Percentiles rank a stretch among this genome's conserved stretches.
Evolutionary conservation across 805 yeast species (phyloP).

Genomic region (Tetrapisispora fleetii): DNA sequence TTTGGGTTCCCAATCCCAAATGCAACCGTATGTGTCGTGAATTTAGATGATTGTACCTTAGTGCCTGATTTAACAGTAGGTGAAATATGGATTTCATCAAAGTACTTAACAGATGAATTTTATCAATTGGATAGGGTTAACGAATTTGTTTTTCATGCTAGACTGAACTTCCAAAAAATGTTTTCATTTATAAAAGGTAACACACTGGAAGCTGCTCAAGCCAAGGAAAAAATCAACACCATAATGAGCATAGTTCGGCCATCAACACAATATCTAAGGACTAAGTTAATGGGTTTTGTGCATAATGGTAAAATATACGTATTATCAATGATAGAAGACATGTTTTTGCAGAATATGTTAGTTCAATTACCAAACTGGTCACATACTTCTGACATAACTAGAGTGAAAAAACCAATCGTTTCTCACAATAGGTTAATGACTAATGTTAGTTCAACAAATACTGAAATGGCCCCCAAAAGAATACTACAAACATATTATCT

Average conservation of each 20-base stretch:
- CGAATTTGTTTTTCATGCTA: constrained; percentile 29
- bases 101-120: constrained; percentile 58
- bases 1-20: constrained; percentile 94
- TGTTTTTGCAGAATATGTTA: constrained; percentile 55
- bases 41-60: constrained; percentile 77
- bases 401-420: constrained; percentile 6
- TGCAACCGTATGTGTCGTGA: constrained; percentile 85
- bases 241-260: constrained; percentile 24
- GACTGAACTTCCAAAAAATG: constrained; percentile 25
- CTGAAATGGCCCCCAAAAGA: constrained; percentile 8
- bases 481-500: constrained; percentile 52
- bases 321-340: constrained; percentile 82
- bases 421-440: background rate
- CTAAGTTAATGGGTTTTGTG: constrained; percentile 84
- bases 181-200: constrained; percentile 8
- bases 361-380: constrained; percentile 28
- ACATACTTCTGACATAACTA: constrained; percentile 26
- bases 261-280: constrained; percentile 51
- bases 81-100: constrained; percentile 96
- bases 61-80: constrained; percentile 77
- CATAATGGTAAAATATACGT: constrained; percentile 81
- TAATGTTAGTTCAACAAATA: background rate
- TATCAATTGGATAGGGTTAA: constrained; percentile 29
- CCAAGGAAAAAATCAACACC: constrained; percentile 20
- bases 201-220: background rate